Evolutionary conservation across 495 filamentous ascomycete genomes (phyloP).

Genomic region (Penicillium parvum): DNA sequence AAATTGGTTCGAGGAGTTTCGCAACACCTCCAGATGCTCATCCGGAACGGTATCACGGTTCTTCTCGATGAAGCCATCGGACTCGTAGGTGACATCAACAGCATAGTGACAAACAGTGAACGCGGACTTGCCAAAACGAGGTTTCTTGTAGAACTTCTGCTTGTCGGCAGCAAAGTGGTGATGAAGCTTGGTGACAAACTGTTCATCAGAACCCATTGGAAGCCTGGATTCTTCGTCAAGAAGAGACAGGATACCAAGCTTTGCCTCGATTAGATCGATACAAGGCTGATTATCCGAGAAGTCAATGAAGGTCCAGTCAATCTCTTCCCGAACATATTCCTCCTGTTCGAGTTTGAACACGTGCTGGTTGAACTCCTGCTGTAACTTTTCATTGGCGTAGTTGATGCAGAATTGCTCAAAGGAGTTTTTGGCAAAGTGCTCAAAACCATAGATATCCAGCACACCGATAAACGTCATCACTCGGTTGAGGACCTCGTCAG

Average conservation of each 20-base stretch:
- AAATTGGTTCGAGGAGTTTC: constrained; percentile 79
- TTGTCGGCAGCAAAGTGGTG: constrained; percentile 89
- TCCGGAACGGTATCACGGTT: constrained; percentile 98
- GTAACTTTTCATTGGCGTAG: constrained; percentile 98
- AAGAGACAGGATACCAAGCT: constrained; percentile 86
- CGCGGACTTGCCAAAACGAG: constrained; percentile 91
- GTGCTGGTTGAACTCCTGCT: constrained; percentile 99
- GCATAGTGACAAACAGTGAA: constrained; percentile 99
- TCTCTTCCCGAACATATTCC: constrained; percentile 94
- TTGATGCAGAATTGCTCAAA: constrained; percentile 99
- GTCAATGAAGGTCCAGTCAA: constrained; percentile 99
- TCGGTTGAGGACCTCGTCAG: constrained; percentile 75
- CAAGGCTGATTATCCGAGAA: constrained; percentile 99
- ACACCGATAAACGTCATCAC: constrained; percentile 97
- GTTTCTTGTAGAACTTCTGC: constrained; percentile 97
- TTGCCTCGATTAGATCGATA: constrained; percentile 97
- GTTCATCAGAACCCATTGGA: constrained; percentile 95
- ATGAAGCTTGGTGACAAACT: constrained; percentile 96
- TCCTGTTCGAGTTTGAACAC: constrained; percentile 99
- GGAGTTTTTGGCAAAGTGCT: constrained; percentile 99
- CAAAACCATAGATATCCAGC: constrained; percentile 99
- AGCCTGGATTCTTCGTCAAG: constrained; percentile 95
- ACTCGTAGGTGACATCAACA: constrained; percentile 97
- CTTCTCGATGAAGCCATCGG: constrained; percentile 99
- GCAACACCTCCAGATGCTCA: constrained; percentile 92